phyloP scores from a whole-genome alignment of 441 rosid genomes.

The Macaranga tanarius region DNA sequence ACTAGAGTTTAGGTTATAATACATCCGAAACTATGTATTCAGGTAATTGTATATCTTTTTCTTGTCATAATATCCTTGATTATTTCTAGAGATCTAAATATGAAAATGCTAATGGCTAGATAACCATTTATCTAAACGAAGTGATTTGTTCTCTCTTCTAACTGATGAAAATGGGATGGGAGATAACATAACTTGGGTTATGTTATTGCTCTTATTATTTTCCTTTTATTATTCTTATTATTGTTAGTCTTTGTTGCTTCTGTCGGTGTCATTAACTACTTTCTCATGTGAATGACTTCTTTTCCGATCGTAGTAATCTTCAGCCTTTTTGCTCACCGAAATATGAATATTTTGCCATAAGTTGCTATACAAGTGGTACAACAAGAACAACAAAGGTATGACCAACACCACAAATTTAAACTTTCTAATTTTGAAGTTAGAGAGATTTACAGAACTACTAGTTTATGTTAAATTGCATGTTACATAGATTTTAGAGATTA shows the following conservation, averaged over 20 bases:
- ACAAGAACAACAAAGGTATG: slow-evolving; percentile 97
- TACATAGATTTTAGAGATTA: background rate
- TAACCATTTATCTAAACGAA: background rate
- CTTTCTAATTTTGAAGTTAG: slow-evolving; percentile 16
- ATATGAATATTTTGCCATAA: slow-evolving; percentile 86
- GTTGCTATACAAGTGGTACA: slow-evolving; percentile 99
- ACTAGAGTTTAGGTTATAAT: slow-evolving; percentile 69
- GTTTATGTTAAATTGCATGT: background rate
- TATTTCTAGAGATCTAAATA: slow-evolving; percentile 7
- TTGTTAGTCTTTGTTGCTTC: no score
- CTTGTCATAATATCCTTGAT: slow-evolving; percentile 1
- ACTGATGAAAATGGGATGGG: no score
- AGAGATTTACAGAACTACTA: background rate
- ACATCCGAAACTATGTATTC: slow-evolving; percentile 70
- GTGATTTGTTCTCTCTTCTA: no score
- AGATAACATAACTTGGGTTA: no score
- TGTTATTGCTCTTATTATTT: background rate
- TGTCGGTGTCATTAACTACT: slow-evolving; percentile 16
- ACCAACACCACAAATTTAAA: slow-evolving; percentile 19
- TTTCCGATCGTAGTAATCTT: slow-evolving; percentile 77
- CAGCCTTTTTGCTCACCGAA: slow-evolving; percentile 83
- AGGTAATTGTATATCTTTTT: slow-evolving; percentile 58
- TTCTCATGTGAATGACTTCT: slow-evolving; percentile 35
- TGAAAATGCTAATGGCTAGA: slow-evolving; percentile 1
- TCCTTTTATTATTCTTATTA: background rate